phyloP scores from a whole-genome alignment of 371 early-diverging fungal species.

The Nematocida major region DNA sequence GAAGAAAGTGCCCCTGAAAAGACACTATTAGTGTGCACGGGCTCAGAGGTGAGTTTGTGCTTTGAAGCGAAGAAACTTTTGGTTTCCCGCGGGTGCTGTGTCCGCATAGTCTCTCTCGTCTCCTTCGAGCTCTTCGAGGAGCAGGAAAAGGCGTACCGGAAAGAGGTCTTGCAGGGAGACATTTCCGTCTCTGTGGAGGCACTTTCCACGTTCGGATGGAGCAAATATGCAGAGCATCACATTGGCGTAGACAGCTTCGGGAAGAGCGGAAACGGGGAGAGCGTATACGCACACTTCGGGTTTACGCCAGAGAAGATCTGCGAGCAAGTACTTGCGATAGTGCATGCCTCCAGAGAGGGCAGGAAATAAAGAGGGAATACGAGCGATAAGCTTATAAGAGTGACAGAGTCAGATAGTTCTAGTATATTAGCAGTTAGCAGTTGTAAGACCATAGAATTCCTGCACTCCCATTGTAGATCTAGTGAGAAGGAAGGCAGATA shows the following conservation, averaged over 20 bases:
- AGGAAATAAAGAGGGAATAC: too few relatives aligned
- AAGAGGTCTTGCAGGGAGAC: conserved; percentile 73
- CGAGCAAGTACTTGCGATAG: conserved; percentile 30
- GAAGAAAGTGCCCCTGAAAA: conserved; percentile 68
- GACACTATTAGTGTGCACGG: conserved; percentile 77
- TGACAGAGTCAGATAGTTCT: too few relatives aligned
- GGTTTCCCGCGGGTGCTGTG: conserved; percentile 66
- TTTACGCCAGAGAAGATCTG: conserved; percentile 54
- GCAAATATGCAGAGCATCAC: conserved; percentile 77
- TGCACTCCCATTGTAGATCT: too few relatives aligned
- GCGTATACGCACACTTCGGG: conserved; percentile 54
- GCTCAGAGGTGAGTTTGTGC: conserved; percentile 83
- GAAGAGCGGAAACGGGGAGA: conserved; percentile 68
- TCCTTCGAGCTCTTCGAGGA: conserved; percentile 84
- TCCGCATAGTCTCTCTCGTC: conserved; percentile 87
- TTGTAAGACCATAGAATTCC: too few relatives aligned
- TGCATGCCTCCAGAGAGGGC: neutral
- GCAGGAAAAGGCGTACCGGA: conserved; percentile 76
- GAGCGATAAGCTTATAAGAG: too few relatives aligned
- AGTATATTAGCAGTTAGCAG: too few relatives aligned
- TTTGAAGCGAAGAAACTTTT: conserved; percentile 74
- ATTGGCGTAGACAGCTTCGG: conserved; percentile 90
- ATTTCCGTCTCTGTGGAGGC: conserved; percentile 85
- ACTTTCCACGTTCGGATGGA: conserved; percentile 83
- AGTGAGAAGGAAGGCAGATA: too few relatives aligned